Percentiles rank a stretch among this genome's conserved stretches.
Conservation (phyloP, 441 rosid species). For the Melastoma candidum region DNA sequence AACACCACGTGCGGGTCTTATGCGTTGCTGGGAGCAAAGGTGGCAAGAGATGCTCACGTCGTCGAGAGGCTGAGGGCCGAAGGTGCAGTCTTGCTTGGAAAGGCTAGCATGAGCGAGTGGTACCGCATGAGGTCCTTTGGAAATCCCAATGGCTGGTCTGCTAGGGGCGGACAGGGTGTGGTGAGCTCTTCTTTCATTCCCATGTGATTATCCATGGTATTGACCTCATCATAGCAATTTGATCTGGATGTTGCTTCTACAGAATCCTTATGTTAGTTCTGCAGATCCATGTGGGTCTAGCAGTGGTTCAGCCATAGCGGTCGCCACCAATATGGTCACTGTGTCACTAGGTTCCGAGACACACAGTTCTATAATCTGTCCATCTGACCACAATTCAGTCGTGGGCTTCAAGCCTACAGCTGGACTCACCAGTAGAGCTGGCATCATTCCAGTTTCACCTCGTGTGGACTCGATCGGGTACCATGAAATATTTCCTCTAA, state of each 20-base stretch:
- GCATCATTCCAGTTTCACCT: conserved; percentile 23
- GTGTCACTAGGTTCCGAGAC: conserved; percentile 33
- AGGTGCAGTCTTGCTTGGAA: conserved; percentile 13
- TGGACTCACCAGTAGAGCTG: conserved; percentile 34
- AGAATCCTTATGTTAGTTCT: conserved; percentile 26
- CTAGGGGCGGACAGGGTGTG: conserved; percentile 18
- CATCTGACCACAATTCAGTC: conserved; percentile 25
- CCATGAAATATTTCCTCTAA: neutral
- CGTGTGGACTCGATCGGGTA: conserved; percentile 27
- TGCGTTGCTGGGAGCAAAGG: conserved; percentile 13
- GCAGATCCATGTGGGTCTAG: conserved; percentile 34
- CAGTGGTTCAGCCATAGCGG: conserved; percentile 33
- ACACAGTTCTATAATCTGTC: conserved; percentile 28
- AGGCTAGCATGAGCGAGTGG: conserved; percentile 21
- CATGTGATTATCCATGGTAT: too few relatives aligned
- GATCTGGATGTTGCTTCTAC: conserved; percentile 2
- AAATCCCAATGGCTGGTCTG: conserved; percentile 15
- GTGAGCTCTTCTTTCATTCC: conserved; percentile 1
- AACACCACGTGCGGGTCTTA: conserved; percentile 17
- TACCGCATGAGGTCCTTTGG: conserved; percentile 3
- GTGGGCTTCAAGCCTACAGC: conserved; percentile 29
- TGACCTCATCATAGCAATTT: too few relatives aligned
- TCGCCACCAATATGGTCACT: conserved; percentile 31
- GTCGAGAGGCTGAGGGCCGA: conserved; percentile 16
- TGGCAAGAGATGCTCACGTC: conserved; percentile 15